A percentile compares a stretch with the other conserved stretches of the same genome.
Conservation (phyloP, 305 asterid species). For the Fraxinus albicans region DNA sequence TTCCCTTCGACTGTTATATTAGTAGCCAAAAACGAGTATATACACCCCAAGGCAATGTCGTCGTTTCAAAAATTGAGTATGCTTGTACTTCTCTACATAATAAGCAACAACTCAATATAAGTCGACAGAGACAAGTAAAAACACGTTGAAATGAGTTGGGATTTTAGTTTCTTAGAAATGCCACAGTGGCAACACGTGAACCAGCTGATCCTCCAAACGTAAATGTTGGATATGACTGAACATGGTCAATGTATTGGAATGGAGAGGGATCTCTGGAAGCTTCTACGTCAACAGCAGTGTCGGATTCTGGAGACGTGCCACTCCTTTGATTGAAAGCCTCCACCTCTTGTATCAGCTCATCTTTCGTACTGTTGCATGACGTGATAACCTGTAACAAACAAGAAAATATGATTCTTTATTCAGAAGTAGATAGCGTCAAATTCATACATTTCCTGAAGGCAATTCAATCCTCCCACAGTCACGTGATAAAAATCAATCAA, state of each 20-base stretch:
- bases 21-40: neutral
- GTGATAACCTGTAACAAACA: slow-evolving; percentile 65
- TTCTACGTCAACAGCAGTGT: slow-evolving; percentile 34
- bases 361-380: slow-evolving; percentile 87
- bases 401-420: neutral
- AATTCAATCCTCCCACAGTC: neutral
- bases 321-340: slow-evolving; percentile 69
- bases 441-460: neutral
- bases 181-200: slow-evolving; percentile 95
- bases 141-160: neutral
- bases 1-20: neutral
- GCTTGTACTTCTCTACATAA: neutral
- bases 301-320: slow-evolving; percentile 45
- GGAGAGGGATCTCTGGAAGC: slow-evolving; percentile 36
- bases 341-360: slow-evolving; percentile 85
- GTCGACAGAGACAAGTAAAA: neutral
- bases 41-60: neutral
- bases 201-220: slow-evolving; percentile 93
- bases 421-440: neutral
- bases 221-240: slow-evolving; percentile 83
- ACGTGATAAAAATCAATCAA: neutral
- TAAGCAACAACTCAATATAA: neutral
- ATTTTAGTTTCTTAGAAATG: slow-evolving; percentile 70
- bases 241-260: slow-evolving; percentile 73
- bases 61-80: neutral